Conservation (phyloP, 805 yeast genomes). For the Hanseniaspora guilliermondii region DNA sequence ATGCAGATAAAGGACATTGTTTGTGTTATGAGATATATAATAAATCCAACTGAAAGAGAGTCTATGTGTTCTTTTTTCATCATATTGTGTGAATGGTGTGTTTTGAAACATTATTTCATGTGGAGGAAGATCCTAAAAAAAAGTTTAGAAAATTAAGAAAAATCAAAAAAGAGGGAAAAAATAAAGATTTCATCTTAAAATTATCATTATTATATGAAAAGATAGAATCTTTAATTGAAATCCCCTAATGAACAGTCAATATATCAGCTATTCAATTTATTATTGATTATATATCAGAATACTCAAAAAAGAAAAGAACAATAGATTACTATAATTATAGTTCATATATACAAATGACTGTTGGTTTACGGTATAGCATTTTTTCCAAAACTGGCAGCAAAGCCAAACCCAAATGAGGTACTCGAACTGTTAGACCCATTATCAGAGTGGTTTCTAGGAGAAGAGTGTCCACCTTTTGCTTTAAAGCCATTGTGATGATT, state of each 20-base stretch:
- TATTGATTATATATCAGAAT: no score
- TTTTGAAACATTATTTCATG: not conserved
- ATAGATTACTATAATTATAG: not conserved
- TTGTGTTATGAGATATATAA: conserved; percentile 7
- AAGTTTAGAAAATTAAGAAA: no score
- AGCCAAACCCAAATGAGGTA: not conserved
- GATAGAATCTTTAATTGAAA: no score
- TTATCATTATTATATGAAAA: no score
- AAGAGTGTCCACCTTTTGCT: not conserved
- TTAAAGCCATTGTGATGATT: not conserved
- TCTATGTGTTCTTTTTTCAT: not conserved
- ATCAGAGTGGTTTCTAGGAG: not conserved
- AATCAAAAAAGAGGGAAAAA: no score
- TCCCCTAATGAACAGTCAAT: no score
- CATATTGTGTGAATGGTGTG: not conserved
- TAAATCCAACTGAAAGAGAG: conserved; percentile 11
- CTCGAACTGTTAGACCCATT: conserved; percentile 16
- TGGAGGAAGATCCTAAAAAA: not conserved
- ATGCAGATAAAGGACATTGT: not conserved
- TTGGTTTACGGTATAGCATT: not conserved
- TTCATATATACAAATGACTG: not conserved
- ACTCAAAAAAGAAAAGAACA: no score
- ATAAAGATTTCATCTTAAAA: no score
- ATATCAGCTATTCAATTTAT: no score
- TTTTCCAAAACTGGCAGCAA: conserved; percentile 2